Evolutionary conservation across 306 rosid genomes (phyloP), one percentile per base, ranked within the genome.

Genomic region (Benincasa hispida): DNA sequence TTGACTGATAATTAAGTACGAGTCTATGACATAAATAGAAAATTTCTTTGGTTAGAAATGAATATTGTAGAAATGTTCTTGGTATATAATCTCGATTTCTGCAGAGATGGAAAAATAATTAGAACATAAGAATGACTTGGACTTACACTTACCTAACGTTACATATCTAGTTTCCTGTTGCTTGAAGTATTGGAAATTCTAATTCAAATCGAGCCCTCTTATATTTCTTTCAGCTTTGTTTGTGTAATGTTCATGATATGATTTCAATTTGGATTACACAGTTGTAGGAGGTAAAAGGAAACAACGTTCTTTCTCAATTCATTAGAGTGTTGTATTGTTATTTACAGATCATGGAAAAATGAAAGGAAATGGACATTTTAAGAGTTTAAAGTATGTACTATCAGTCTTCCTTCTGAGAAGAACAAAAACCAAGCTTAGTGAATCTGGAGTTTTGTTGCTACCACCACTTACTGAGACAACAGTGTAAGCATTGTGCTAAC

Each of bases 381-480:
- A 84, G 77, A 79, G 79, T 77, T 84, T 91, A 82, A 90, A 84
- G 87, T 66, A 84, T 77, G 78, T 93, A 76, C 67, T 93, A 88
- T 88, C 88, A 76, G 92, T 91, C 59, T 89, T 93, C 77, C 90
- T 93, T 92, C 87, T 93, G 66, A 88, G 98, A 24, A 92, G 98
- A 54, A 93, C 98, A 65, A 93, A 93, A 82, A 81, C 89, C 73
- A 87, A 81, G 86, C 98, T 93, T 59, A 82, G 90, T 51, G 91
- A 90, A 76, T 54, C 80, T 79, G 98, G 98, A 78, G 84, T 79
- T 90, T 84, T 93, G 55, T 86, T 85, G 80, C 83, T 93, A 66
- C 98, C 98, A 37, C 86, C 93, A 58, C 94, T 91, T 68, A 91
- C 97, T 75, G 94, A 90, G 87, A 84, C 86, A 83, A 88, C 94